Evolutionary conservation across 352 stramenopile species (phyloP).

Genomic region (Albugo candida): DNA sequence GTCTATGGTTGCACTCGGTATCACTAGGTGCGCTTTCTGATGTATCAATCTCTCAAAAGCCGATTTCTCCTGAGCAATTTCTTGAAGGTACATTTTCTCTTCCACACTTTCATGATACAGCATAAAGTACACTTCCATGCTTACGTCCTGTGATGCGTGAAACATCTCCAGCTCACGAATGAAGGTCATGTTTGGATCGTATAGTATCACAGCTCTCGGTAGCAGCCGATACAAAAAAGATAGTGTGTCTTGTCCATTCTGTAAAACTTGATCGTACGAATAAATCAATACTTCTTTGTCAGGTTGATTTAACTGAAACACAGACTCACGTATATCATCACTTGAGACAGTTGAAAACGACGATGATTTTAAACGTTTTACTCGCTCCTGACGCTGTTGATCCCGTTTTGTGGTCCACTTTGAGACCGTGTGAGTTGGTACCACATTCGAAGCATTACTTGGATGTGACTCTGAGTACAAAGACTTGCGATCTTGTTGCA

Average conservation of each 20-base stretch:
- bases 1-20: conserved; percentile 74
- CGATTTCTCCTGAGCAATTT: conserved; percentile 89
- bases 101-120: conserved; percentile 92
- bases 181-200: conserved; percentile 89
- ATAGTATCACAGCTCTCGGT: conserved; percentile 85
- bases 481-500: neutral
- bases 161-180: conserved; percentile 92
- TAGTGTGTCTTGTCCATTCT: conserved; percentile 30
- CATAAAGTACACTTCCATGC: conserved; percentile 87
- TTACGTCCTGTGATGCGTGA: conserved; percentile 24
- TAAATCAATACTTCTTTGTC: conserved; percentile 27
- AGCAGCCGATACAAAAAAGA: conserved; percentile 79
- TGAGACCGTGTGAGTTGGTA: neutral
- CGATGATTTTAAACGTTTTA: conserved; percentile 5
- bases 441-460: neutral
- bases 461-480: conserved; percentile 3
- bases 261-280: conserved; percentile 58
- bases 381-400: conserved; percentile 24
- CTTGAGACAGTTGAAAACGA: conserved; percentile 2
- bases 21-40: conserved; percentile 84
- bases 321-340: neutral
- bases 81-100: conserved; percentile 88
- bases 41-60: conserved; percentile 93
- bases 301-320: neutral
- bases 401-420: conserved; percentile 8